Evolutionary conservation across 1,284 basidiomycete genomes (phyloP).

Genomic region (Cerioporus squamosus): DNA sequence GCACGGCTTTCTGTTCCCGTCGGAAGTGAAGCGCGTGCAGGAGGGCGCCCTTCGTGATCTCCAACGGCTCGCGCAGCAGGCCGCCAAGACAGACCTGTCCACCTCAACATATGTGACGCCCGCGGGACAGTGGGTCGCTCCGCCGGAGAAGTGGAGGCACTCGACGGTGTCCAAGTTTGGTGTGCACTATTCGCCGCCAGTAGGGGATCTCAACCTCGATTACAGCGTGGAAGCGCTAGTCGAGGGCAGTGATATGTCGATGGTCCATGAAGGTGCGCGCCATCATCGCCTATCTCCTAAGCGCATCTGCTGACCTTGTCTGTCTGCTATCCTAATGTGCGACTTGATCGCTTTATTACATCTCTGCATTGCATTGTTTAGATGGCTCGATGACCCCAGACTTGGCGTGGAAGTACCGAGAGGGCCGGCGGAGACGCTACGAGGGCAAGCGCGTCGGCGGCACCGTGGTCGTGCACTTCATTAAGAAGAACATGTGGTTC

Average conservation of each 20-base stretch:
- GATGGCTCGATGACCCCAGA: constrained; percentile 55
- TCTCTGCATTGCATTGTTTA: constrained; percentile 27
- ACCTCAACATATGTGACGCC: constrained; percentile 10
- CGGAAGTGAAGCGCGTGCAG: constrained; percentile 78
- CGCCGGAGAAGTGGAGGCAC: constrained; percentile 68
- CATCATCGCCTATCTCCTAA: neutral
- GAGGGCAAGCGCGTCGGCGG: constrained; percentile 80
- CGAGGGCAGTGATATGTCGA: constrained; percentile 87
- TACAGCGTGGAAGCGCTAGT: constrained; percentile 92
- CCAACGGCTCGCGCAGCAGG: constrained; percentile 24
- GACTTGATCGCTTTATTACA: neutral
- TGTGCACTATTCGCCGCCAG: constrained; percentile 75
- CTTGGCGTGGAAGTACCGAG: constrained; percentile 72
- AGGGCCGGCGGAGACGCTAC: constrained; percentile 72
- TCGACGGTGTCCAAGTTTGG: constrained; percentile 91
- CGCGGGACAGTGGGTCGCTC: constrained; percentile 36
- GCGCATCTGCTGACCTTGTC: neutral
- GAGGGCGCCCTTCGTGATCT: constrained; percentile 39
- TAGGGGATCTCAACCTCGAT: constrained; percentile 65
- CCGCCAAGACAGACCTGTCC: constrained; percentile 15
- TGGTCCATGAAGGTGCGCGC: constrained; percentile 58
- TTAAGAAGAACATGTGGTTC: constrained; percentile 98
- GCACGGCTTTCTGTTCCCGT: constrained; percentile 97
- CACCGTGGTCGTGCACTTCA: constrained; percentile 94
- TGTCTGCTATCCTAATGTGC: neutral